Percentiles rank a stretch among this genome's conserved stretches.
Evolutionary conservation across 257 asterid species (phyloP).

Genomic region (Jacaranda mimosifolia): DNA sequence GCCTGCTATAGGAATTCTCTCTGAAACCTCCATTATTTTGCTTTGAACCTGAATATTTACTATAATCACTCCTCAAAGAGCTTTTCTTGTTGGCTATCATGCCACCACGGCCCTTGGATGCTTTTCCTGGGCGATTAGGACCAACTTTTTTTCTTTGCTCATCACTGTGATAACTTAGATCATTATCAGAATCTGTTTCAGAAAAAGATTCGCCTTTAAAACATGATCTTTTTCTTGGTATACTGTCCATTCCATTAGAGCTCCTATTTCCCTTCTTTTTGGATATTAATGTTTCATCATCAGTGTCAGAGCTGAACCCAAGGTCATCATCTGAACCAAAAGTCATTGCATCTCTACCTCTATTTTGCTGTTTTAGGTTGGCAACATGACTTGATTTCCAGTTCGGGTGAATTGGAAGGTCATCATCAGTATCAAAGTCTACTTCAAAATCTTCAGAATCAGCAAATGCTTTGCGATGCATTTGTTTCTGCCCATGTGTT

Average conservation of each 20-base stretch:
- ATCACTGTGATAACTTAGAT: slow-evolving; percentile 38
- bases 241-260: slow-evolving; percentile 42
- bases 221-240: slow-evolving; percentile 47
- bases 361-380: slow-evolving; percentile 48
- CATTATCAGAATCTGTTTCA: slow-evolving; percentile 57
- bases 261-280: slow-evolving; percentile 52
- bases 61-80: not conserved
- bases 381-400: slow-evolving; percentile 80
- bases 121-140: slow-evolving; percentile 30
- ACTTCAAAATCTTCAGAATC: slow-evolving; percentile 60
- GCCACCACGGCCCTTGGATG: slow-evolving; percentile 38
- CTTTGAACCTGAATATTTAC: slow-evolving; percentile 49
- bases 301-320: slow-evolving; percentile 54
- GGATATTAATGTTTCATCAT: slow-evolving; percentile 53
- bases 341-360: slow-evolving; percentile 48
- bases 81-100: too few relatives aligned
- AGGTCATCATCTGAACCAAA: slow-evolving; percentile 72
- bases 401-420: slow-evolving; percentile 76
- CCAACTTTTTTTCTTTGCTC: slow-evolving; percentile 47
- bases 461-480: slow-evolving; percentile 43
- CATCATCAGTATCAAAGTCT: slow-evolving; percentile 79
- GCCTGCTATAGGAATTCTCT: slow-evolving; percentile 42
- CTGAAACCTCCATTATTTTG: slow-evolving; percentile 46
- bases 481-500: slow-evolving; percentile 45
- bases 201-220: slow-evolving; percentile 44